Evolutionary conservation across 2,329 filamentous ascomycete species (phyloP), one percentile per base, ranked within the genome.

Genomic region (Pseudogymnoascus sp.): DNA sequence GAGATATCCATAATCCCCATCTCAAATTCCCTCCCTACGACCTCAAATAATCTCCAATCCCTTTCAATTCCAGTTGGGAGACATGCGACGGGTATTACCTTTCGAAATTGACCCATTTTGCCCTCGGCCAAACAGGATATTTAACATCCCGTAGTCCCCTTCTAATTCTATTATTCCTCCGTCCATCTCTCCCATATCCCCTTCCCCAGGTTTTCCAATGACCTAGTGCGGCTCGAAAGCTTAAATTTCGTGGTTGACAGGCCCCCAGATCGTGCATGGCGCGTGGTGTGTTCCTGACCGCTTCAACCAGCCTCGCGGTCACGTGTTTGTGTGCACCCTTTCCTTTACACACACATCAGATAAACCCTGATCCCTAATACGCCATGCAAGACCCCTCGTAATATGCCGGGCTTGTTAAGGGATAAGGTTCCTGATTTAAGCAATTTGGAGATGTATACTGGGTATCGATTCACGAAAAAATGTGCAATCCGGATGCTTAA

Each of bases 161-260:
- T 30, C 14, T 43, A 47, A 20, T 41, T 59, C 25, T 43, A 30
- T 41, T 47, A 11, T 12, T 28, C 12, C 30, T 25, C 4, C 22
- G 38, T 25, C 33, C 22, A 20, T 36, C 28, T 57, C 59, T 57
- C 28, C 22, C 7, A 53, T 33, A 53, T 33, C 25, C 25, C 47
- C n/a, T 33, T 33, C 47, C 28, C 47, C 47, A 53, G 25, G 25
- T 53, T 53, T 25, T 25, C 22, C 47, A 53, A 53, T 53, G 47
- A 9, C 11, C 47, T 53, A 60, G 41, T 60, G 59, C 59, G 59
- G 59, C 59, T 60, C 41, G 41, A 60, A 60, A 60, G 59, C 59
- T 60, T 60, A 60, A 39, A 33, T 53, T 25, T 25, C 25, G 3
- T 53, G 43, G 43, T 53, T 53, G 43, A 53, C 43, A 53, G 43